phyloP scores from a whole-genome alignment of 441 rosid genomes.

The Populus tomentosa region DNA sequence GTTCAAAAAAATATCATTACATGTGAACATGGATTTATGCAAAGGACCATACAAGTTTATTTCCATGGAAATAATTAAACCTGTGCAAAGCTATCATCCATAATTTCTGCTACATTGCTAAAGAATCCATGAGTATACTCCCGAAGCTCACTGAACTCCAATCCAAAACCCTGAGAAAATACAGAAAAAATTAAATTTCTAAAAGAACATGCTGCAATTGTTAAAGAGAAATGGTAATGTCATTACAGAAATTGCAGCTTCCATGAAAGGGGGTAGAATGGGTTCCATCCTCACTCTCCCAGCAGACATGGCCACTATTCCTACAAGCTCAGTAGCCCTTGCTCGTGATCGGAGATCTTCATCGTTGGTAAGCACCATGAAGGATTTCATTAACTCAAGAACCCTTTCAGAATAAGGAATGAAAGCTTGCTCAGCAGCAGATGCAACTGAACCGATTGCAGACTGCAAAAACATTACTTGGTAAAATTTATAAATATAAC shows the following conservation, averaged over 20 bases:
- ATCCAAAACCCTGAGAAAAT: constrained; percentile 67
- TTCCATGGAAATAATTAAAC: constrained; percentile 32
- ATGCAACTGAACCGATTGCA: constrained; percentile 95
- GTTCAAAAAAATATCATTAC: constrained; percentile 28
- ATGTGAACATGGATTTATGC: constrained; percentile 8
- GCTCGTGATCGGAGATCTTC: constrained; percentile 96
- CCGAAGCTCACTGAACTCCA: constrained; percentile 96
- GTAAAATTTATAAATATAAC: constrained; percentile 3
- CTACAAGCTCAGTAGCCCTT: constrained; percentile 98
- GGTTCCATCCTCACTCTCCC: constrained; percentile 84
- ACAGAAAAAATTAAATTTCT: constrained; percentile 9
- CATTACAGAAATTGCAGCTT: constrained; percentile 93
- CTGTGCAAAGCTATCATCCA: constrained; percentile 86
- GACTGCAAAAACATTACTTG: constrained; percentile 53
- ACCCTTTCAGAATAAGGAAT: constrained; percentile 94
- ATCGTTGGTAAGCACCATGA: constrained; percentile 88
- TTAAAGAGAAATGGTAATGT: constrained; percentile 17
- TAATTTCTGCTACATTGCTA: constrained; percentile 92
- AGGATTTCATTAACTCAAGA: constrained; percentile 79
- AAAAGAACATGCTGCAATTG: constrained; percentile 1
- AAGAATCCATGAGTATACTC: constrained; percentile 98
- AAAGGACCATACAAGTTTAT: constrained; percentile 11
- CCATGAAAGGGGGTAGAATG: constrained; percentile 79
- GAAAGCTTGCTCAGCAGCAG: constrained; percentile 98
- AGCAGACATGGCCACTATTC: constrained; percentile 96